A percentile compares a stretch with the other conserved stretches of the same genome.
Conservation (phyloP, 805 yeast species). For the Saccharomycopsis guyanensis region DNA sequence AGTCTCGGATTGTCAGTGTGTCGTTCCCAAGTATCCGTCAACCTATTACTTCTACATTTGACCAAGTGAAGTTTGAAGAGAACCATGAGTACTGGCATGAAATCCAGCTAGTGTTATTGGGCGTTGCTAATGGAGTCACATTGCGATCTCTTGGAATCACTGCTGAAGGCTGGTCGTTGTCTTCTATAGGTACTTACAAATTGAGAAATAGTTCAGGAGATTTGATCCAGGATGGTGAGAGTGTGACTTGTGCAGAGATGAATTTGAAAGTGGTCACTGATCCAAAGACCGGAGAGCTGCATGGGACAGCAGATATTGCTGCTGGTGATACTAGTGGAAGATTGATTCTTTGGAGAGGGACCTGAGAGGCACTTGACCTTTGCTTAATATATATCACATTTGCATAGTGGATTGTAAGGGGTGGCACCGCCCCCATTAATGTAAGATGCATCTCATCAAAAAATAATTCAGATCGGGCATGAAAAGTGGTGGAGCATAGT, state of each 20-base stretch:
- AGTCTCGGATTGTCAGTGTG: slow-evolving; percentile 17
- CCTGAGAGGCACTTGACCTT: too few species aligned
- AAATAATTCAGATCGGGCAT: too few species aligned
- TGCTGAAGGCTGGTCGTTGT: slow-evolving; percentile 26
- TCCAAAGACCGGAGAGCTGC: slow-evolving; percentile 29
- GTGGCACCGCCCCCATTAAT: not conserved
- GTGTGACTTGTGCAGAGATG: slow-evolving; percentile 30
- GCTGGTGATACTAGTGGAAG: slow-evolving; percentile 50
- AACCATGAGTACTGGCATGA: slow-evolving; percentile 35
- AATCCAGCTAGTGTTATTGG: slow-evolving; percentile 31
- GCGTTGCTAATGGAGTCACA: slow-evolving; percentile 28
- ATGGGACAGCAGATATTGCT: slow-evolving; percentile 37
- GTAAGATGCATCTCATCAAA: too few species aligned
- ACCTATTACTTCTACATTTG: slow-evolving; percentile 24
- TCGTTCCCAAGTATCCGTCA: slow-evolving; percentile 24
- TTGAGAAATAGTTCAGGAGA: slow-evolving; percentile 22
- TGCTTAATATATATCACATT: slow-evolving; percentile 5
- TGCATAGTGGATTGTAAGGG: not conserved
- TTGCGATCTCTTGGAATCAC: slow-evolving; percentile 24
- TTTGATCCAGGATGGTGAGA: slow-evolving; percentile 17
- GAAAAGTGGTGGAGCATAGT: too few species aligned
- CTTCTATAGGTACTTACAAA: slow-evolving; percentile 25
- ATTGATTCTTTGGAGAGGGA: slow-evolving; percentile 39
- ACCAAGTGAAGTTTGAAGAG: slow-evolving; percentile 25
- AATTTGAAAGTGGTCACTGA: slow-evolving; percentile 28